A percentile compares a stretch with the other conserved stretches of the same genome.
Conservation (phyloP, 306 rosid genomes). For the Cicer arietinum region DNA sequence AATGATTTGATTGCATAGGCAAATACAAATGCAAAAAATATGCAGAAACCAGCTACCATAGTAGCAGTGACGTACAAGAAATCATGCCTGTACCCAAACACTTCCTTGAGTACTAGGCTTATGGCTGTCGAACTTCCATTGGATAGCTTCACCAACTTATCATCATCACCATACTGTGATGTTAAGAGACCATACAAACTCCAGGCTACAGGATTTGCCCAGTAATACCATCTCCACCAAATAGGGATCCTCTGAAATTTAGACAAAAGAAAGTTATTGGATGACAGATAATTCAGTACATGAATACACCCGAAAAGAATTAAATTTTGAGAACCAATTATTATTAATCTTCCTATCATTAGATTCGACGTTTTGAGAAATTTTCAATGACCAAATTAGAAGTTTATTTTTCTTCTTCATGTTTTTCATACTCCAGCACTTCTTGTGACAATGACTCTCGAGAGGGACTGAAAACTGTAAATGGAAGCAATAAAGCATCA, state of each 20-base stretch:
- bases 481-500: conserved; percentile 33
- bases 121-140: conserved; percentile 59
- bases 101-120: conserved; percentile 59
- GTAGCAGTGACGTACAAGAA: conserved; percentile 69
- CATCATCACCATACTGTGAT: conserved; percentile 85
- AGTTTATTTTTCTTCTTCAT: no score
- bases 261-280: conserved; percentile 2
- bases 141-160: conserved; percentile 62
- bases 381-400: no score
- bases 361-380: no score
- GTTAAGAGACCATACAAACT: conserved; percentile 84
- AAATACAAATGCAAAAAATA: conserved; percentile 79
- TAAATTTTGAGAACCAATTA: no score
- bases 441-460: conserved; percentile 10
- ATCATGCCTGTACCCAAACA: conserved; percentile 86
- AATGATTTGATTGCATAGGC: conserved; percentile 94
- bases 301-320: background rate
- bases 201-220: conserved; percentile 99
- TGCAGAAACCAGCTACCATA: conserved; percentile 89
- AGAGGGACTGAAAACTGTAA: conserved; percentile 3
- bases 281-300: background rate
- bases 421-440: background rate
- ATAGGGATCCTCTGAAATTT: conserved; percentile 84
- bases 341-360: no score
- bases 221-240: conserved; percentile 99